These are phyloP conservation scores for Neofusicoccum ribis DNA, from an alignment of 2,329 filamentous ascomycete species.

Conservation along the genomic window DNA sequence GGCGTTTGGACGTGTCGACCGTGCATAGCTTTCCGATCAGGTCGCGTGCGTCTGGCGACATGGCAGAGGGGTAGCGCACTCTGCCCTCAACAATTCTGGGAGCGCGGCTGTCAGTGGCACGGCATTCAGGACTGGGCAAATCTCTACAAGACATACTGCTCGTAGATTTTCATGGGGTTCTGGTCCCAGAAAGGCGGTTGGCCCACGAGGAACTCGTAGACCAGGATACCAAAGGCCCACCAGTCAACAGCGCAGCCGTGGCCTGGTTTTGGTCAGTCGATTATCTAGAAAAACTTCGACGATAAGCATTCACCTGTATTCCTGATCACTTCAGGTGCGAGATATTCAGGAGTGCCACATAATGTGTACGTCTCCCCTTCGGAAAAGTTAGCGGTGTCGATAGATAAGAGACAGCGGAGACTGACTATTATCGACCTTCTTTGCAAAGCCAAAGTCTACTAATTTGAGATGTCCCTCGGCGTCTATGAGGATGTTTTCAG, in stretches of 20 bases:
- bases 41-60: constrained; percentile 70
- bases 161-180: constrained; percentile 85
- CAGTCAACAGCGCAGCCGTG: constrained; percentile 76
- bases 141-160: constrained; percentile 48
- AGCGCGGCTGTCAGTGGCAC: not conserved
- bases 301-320: constrained; percentile 61
- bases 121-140: not conserved
- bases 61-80: constrained; percentile 68
- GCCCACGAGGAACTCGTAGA: constrained; percentile 82
- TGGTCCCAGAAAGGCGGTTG: constrained; percentile 87
- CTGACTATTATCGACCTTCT: constrained; percentile 66
- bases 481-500: constrained; percentile 79
- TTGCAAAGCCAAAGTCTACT: constrained; percentile 84
- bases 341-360: constrained; percentile 81
- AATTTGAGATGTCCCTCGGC: constrained; percentile 77
- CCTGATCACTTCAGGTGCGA: constrained; percentile 81
- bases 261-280: constrained; percentile 38
- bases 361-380: constrained; percentile 75
- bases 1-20: constrained; percentile 72
- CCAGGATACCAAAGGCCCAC: constrained; percentile 82
- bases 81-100: constrained; percentile 75
- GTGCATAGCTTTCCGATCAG: constrained; percentile 76
- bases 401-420: not conserved
- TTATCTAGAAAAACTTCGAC: not conserved
- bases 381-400: constrained; percentile 2